These are phyloP conservation scores for Cokeromyces recurvatus DNA, from an alignment of 371 early-diverging fungal species.

Conservation along the genomic window DNA sequence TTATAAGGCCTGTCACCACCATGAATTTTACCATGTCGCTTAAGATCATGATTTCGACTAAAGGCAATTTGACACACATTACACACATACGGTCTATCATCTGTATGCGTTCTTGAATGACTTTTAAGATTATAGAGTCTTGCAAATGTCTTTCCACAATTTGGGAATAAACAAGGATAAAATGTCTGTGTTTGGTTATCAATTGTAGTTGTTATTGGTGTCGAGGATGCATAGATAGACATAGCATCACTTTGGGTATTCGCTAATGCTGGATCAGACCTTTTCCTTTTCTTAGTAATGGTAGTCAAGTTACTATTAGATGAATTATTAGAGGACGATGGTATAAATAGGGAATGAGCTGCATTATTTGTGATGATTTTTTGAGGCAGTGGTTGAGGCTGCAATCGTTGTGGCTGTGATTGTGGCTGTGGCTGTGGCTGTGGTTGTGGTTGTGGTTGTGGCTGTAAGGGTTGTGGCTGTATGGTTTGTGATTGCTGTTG, in stretches of 20 bases:
- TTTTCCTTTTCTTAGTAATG: slow-evolving; percentile 27
- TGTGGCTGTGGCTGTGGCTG: not conserved
- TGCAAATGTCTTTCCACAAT: slow-evolving; percentile 72
- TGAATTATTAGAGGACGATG: too few species aligned
- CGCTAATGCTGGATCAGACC: slow-evolving; percentile 43
- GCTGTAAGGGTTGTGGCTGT: not conserved
- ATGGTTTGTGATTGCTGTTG: not conserved
- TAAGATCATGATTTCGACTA: slow-evolving; percentile 83
- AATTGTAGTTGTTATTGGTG: slow-evolving; percentile 44
- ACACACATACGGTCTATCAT: slow-evolving; percentile 78
- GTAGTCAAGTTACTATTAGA: not conserved
- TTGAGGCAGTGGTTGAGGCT: slow-evolving; percentile 11
- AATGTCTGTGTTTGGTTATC: slow-evolving; percentile 47
- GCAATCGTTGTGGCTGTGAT: not conserved
- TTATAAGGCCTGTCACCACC: slow-evolving; percentile 78
- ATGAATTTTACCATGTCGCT: slow-evolving; percentile 83
- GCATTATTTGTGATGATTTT: slow-evolving; percentile 14
- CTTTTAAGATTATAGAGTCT: slow-evolving; percentile 76
- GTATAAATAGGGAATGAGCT: slow-evolving; percentile 3
- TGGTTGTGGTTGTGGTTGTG: slow-evolving; percentile 12
- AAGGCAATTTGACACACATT: slow-evolving; percentile 69
- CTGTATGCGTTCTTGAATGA: slow-evolving; percentile 76
- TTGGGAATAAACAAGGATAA: slow-evolving; percentile 62
- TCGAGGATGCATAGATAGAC: slow-evolving; percentile 45
- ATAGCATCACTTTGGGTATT: slow-evolving; percentile 46